These are phyloP conservation scores for Eurotiales sp. DNA, from an alignment of 2,329 filamentous ascomycete genomes.

Conservation along the genomic window DNA sequence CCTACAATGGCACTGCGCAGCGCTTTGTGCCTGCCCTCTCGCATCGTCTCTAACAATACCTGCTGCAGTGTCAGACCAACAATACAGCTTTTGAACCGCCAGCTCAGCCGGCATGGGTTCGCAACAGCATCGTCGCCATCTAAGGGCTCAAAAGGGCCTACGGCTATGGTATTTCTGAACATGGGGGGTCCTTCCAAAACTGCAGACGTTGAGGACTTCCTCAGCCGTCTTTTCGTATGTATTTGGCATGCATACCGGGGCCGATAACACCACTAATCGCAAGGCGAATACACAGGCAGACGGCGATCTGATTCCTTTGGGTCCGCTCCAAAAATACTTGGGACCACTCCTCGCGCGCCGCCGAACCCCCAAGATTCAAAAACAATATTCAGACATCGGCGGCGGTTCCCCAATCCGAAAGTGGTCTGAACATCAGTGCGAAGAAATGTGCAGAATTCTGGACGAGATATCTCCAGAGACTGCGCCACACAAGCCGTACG, in stretches of 20 bases:
- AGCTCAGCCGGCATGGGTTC: conserved; percentile 30
- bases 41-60: conserved; percentile 22
- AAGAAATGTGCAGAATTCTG: conserved; percentile 95
- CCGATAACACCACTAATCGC: conserved; percentile 17
- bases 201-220: conserved; percentile 81
- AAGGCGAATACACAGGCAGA: conserved; percentile 61
- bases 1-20: conserved; percentile 40
- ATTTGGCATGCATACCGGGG: not conserved
- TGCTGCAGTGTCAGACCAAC: conserved; percentile 20
- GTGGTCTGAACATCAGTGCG: conserved; percentile 93
- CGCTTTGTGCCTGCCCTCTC: conserved; percentile 30
- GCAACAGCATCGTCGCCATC: conserved; percentile 71
- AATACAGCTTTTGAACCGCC: conserved; percentile 18
- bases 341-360: conserved; percentile 81
- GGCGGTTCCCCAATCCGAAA: conserved; percentile 97
- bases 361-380: conserved; percentile 91
- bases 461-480: conserved; percentile 89
- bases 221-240: conserved; percentile 86
- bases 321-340: conserved; percentile 83
- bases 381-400: conserved; percentile 92
- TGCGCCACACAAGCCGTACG: conserved; percentile 94
- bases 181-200: conserved; percentile 94
- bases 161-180: conserved; percentile 98
- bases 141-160: conserved; percentile 70
- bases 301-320: conserved; percentile 91